Evolutionary conservation across 1,284 basidiomycete species (phyloP), one percentile per base, ranked within the genome.

Genomic region (Leccinum huronense): DNA sequence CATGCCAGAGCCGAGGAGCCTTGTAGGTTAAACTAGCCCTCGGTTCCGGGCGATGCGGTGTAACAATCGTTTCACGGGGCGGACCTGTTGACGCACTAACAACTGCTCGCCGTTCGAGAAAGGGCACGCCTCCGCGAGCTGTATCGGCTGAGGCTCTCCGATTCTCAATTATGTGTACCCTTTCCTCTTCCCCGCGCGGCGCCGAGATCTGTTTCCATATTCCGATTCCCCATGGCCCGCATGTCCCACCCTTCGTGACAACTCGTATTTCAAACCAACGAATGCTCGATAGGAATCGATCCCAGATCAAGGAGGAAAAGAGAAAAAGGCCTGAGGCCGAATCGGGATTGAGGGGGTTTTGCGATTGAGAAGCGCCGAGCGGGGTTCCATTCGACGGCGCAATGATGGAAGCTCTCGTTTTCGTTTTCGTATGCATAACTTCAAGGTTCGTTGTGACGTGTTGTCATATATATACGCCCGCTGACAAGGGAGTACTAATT

Each of bases 331-430:
- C 8, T 7, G 8, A 7, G 11, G 33, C 59, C 31, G 19, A 27
- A 42, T 61, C 38, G 5, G 60, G 58, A 5, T 7, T 62, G 61
- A 62, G 61, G 45, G 61, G 1, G 62, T 63, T 63, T 64, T 64
- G 62, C 62, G 51, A 64, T 64, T 64, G 62, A 63, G 36, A 34
- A 27, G 36, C 5, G 23, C 10, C 30, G 27, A 30, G 30, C 30
- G 27, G 34, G 42, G 34, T 40, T 63, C 60, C 40, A 42, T 58
- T 58, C 5, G 38, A n/a, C n/a, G 38, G 57, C 45, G 45, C 45
- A 19, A 48, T 23, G 36, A 58, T 58, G 40, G 38, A 61, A 45
- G 59, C 5, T 27, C 23, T 16, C 23, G 19, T 9, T 45, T 60
- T n/a, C 31, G 36, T n/a, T 23, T 42, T 11, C 23, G 11, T 34